These are phyloP conservation scores for Aspergillus ochraceoroseus DNA, from an alignment of 2,329 filamentous ascomycete species.

Conservation along the genomic window DNA sequence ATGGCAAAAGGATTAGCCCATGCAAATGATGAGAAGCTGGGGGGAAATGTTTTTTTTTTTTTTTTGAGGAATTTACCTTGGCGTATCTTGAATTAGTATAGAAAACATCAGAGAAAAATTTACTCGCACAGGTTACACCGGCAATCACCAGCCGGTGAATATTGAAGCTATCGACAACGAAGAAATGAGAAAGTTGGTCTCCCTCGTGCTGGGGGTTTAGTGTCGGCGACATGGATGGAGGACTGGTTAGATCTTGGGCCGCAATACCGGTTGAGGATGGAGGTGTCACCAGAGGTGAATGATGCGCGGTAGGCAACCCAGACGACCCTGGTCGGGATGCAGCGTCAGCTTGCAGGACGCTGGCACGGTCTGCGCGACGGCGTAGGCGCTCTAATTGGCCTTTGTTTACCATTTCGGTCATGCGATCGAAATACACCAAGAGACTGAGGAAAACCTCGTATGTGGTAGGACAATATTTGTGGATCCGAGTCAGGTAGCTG, in stretches of 20 bases:
- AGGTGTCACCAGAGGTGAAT: conserved; percentile 35
- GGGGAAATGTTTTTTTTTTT: too few species aligned
- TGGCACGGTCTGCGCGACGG: conserved; percentile 23
- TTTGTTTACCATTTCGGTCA: conserved; percentile 93
- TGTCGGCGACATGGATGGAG: conserved; percentile 33
- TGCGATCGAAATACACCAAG: conserved; percentile 95
- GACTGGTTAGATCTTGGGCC: conserved; percentile 34
- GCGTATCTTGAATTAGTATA: conserved; percentile 99
- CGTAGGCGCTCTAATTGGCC: conserved; percentile 62
- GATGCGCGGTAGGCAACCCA: conserved; percentile 19
- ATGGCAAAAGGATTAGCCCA: neutral
- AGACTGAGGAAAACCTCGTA: conserved; percentile 96
- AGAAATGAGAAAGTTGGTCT: conserved; percentile 62
- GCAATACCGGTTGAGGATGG: conserved; percentile 34
- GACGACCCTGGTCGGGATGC: conserved; percentile 20
- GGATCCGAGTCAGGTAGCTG: conserved; percentile 91
- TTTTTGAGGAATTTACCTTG: conserved; percentile 73
- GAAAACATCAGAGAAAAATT: conserved; percentile 98
- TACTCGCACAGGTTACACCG: conserved; percentile 95
- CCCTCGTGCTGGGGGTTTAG: conserved; percentile 41
- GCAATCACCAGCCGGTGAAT: conserved; percentile 96
- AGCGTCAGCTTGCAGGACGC: conserved; percentile 17
- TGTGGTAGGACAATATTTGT: conserved; percentile 97
- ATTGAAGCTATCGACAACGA: conserved; percentile 98
- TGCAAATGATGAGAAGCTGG: neutral